phyloP scores from a whole-genome alignment of 345 rosid genomes.

The Euphorbia tirucalli region DNA sequence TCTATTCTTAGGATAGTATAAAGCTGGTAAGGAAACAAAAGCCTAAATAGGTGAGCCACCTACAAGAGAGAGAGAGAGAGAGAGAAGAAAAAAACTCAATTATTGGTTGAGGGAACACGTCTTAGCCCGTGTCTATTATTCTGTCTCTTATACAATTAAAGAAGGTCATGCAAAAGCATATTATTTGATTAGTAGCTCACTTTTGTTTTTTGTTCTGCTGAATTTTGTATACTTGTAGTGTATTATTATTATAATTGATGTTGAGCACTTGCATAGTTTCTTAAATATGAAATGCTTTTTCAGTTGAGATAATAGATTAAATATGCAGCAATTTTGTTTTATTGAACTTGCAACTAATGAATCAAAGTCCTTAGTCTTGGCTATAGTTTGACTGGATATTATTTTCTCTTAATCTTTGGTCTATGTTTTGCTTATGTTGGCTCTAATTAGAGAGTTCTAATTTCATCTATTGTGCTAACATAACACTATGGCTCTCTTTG shows the following conservation, averaged over 20 bases:
- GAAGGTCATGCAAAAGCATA: background rate
- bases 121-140: slow-evolving; percentile 18
- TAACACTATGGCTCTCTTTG: too few relatives aligned
- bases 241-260: too few relatives aligned
- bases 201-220: background rate
- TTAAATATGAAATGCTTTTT: background rate
- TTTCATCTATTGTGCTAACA: too few relatives aligned
- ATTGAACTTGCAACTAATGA: background rate
- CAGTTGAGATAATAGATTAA: background rate
- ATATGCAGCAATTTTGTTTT: background rate
- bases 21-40: slow-evolving; percentile 10
- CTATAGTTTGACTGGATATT: too few relatives aligned
- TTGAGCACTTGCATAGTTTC: background rate
- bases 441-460: too few relatives aligned
- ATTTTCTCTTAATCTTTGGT: too few relatives aligned
- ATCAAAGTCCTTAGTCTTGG: too few relatives aligned
- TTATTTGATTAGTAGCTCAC: background rate
- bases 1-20: slow-evolving; percentile 5
- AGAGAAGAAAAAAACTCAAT: slow-evolving; percentile 18
- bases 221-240: background rate
- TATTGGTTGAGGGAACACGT: slow-evolving; percentile 23
- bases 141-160: slow-evolving; percentile 7
- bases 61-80: background rate
- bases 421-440: too few relatives aligned
- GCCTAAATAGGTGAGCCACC: slow-evolving; percentile 1